These are phyloP conservation scores for Phytophthora ohioensis DNA, from an alignment of 352 stramenopile genomes.

Conservation along the genomic window DNA sequence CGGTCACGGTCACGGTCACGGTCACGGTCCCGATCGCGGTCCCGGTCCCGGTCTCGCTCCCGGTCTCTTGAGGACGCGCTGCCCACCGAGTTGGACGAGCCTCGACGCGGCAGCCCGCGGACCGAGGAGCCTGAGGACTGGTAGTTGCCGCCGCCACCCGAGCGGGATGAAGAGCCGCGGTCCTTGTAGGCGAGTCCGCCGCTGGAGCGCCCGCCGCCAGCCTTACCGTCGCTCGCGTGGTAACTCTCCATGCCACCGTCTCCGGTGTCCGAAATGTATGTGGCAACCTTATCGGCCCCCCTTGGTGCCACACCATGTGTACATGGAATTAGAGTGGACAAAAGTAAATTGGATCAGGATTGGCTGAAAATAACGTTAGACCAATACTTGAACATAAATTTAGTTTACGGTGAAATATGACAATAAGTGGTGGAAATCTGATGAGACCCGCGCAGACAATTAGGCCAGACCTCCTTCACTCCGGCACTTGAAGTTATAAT, in stretches of 20 bases:
- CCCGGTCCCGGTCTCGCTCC: constrained; percentile 46
- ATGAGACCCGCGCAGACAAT: too few relatives aligned
- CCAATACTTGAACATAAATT: too few relatives aligned
- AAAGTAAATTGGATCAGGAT: too few relatives aligned
- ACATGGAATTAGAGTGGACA: not conserved
- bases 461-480: too few relatives aligned
- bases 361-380: too few relatives aligned
- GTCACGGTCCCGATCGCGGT: constrained; percentile 46
- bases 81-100: constrained; percentile 50
- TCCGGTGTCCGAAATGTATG: constrained; percentile 24
- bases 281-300: constrained; percentile 18
- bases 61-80: constrained; percentile 41
- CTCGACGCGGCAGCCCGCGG: constrained; percentile 53
- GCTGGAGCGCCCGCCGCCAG: constrained; percentile 20
- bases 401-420: too few relatives aligned
- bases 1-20: constrained; percentile 40
- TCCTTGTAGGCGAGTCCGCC: constrained; percentile 36
- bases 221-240: constrained; percentile 40
- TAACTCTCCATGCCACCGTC: constrained; percentile 44
- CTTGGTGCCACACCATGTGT: constrained; percentile 22
- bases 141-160: constrained; percentile 32
- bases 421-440: too few relatives aligned
- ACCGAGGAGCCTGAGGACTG: constrained; percentile 29
- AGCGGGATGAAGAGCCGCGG: constrained; percentile 33
- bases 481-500: too few relatives aligned